These are phyloP conservation scores for Echium plantagineum DNA, from an alignment of 257 asterid genomes.

Conservation along the genomic window DNA sequence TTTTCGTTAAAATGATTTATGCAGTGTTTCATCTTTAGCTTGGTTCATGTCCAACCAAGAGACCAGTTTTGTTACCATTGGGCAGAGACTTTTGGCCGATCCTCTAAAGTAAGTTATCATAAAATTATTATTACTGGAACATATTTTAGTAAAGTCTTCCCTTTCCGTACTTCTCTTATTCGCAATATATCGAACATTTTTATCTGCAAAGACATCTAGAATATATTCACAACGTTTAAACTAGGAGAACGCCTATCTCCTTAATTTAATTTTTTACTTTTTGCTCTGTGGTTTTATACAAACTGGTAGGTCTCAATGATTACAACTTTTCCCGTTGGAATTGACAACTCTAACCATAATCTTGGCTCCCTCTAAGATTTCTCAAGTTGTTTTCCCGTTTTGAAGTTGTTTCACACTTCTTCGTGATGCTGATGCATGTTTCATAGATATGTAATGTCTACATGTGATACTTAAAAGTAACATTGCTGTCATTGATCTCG, in stretches of 20 bases:
- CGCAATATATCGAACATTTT: neutral
- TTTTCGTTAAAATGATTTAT: constrained; percentile 14
- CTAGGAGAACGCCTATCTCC: neutral
- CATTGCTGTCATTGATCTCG: neutral
- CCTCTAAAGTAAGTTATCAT: constrained; percentile 75
- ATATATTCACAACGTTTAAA: neutral
- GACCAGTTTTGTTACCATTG: constrained; percentile 91
- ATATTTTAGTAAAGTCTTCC: neutral
- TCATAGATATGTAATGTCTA: neutral
- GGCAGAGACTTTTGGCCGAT: constrained; percentile 88
- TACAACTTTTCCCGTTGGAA: neutral
- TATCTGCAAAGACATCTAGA: no score
- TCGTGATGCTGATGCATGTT: neutral
- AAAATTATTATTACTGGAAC: neutral
- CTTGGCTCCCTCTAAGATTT: neutral
- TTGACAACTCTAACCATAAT: neutral
- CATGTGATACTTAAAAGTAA: no score
- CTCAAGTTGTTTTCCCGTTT: no score
- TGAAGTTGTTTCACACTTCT: neutral
- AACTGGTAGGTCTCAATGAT: neutral
- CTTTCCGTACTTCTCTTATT: neutral
- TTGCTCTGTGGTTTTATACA: neutral
- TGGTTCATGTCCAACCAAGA: constrained; percentile 97
- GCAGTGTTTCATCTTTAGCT: constrained; percentile 95
- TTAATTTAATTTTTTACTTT: no score